Percentiles rank a stretch among this genome's conserved stretches.
Evolutionary conservation across 805 yeast genomes (phyloP).

Genomic region (Metschnikowia orientalis): DNA sequence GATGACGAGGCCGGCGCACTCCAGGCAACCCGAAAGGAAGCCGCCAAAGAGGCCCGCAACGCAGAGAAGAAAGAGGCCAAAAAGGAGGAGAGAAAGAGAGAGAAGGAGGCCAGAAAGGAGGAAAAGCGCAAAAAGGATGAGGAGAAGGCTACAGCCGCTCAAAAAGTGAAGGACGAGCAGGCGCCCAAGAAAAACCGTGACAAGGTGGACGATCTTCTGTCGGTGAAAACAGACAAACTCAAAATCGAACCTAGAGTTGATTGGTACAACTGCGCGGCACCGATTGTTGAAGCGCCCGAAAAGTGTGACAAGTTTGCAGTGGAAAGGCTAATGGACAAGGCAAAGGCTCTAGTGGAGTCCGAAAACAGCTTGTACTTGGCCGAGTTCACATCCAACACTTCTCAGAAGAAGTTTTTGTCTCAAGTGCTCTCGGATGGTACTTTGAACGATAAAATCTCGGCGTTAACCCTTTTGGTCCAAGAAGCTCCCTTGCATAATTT

Average conservation of each 20-base stretch:
- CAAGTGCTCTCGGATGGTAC: constrained; percentile 92
- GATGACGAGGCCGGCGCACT: constrained; percentile 11
- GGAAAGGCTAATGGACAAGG: constrained; percentile 59
- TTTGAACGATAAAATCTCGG: constrained; percentile 88
- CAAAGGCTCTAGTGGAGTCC: constrained; percentile 56
- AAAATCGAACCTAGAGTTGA: constrained; percentile 58
- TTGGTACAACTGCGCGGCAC: constrained; percentile 65
- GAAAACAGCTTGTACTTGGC: constrained; percentile 71
- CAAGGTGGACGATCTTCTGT: constrained; percentile 35
- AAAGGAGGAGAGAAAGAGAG: constrained; percentile 26
- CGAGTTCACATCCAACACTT: constrained; percentile 68
- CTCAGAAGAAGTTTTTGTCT: constrained; percentile 82
- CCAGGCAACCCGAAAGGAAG: constrained; percentile 8
- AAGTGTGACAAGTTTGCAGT: constrained; percentile 51
- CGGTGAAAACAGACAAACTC: constrained; percentile 55
- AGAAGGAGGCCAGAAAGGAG: constrained; percentile 36
- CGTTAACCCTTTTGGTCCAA: constrained; percentile 85
- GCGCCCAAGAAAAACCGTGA: constrained; percentile 17
- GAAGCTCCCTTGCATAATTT: constrained; percentile 91
- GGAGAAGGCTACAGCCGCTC: constrained; percentile 25
- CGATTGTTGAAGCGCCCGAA: constrained; percentile 24
- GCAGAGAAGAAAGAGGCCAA: constrained; percentile 10
- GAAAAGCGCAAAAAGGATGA: constrained; percentile 29
- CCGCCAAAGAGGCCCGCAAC: constrained; percentile 4
- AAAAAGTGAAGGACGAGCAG: constrained; percentile 21